Conservation (phyloP, 306 rosid genomes). For the Cicer pinnatifidum region DNA sequence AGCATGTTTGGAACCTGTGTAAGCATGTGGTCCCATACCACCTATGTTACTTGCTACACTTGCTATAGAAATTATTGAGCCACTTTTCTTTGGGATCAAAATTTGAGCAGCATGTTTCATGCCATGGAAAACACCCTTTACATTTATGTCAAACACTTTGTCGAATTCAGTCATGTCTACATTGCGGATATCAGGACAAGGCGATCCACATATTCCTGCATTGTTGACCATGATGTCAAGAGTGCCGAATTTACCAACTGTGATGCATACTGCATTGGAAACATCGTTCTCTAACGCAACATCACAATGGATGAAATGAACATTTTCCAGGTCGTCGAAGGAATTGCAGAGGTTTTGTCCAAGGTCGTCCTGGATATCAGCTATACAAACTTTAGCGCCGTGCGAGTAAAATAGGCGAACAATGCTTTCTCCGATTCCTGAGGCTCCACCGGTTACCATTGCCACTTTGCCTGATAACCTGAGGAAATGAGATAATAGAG, state of each 20-base stretch:
- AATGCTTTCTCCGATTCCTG: conserved; percentile 89
- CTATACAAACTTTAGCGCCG: conserved; percentile 84
- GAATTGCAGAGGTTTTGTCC: conserved; percentile 59
- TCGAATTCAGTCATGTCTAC: conserved; percentile 69
- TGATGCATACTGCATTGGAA: conserved; percentile 56
- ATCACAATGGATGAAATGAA: conserved; percentile 62
- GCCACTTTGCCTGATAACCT: conserved; percentile 88
- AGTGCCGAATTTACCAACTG: conserved; percentile 64
- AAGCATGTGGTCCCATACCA: conserved; percentile 70
- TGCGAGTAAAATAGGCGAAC: conserved; percentile 67
- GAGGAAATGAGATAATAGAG: conserved; percentile 20
- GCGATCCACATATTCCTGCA: conserved; percentile 79
- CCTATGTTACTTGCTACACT: conserved; percentile 63
- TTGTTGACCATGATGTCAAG: conserved; percentile 88
- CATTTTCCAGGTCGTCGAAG: conserved; percentile 52
- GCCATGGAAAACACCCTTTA: conserved; percentile 82
- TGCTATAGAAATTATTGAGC: conserved; percentile 72
- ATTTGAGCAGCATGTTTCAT: conserved; percentile 78
- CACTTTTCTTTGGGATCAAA: conserved; percentile 72
- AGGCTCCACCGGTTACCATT: conserved; percentile 86
- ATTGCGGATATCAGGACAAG: conserved; percentile 70
- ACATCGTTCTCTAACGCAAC: conserved; percentile 71
- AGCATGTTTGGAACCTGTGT: conserved; percentile 84
- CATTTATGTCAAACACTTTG: conserved; percentile 71
- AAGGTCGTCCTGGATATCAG: conserved; percentile 72